Evolutionary conservation across 192 early-diverging fungal genomes (phyloP), one percentile per base, ranked within the genome.

Genomic region (Chytriomyces confervae): DNA sequence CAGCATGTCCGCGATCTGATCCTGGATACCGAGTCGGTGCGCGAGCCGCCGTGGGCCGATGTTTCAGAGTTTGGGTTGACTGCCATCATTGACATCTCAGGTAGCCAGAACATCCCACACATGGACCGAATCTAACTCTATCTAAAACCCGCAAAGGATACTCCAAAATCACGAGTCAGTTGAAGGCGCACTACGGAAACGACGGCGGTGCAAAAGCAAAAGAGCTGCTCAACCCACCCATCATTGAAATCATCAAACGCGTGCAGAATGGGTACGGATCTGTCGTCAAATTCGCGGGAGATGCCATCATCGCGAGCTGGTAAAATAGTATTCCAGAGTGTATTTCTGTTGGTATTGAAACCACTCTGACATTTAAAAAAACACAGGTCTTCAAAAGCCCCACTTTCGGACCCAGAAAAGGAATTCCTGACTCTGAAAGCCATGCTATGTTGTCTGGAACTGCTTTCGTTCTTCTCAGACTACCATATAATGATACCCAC

Each of bases 181-280:
- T 76, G 24, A 29, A 76, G 44, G 46, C 9, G 7, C 43, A 50
- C 18, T 76, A 76, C 66, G 74, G 74, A 66, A 66, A 76, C 46
- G 74, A 76, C 24, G 74, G 74, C 27, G 62, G 74, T 9, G 78
- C 70, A 44, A 73, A 73, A 73, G 50, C 75, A 6, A 64, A 69
- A 23, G 78, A 79, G 53, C 20, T 79, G 10, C 66, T 79, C 10
- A 79, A 79, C 46, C 78, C 78, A 11, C 78, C 78, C 10, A 74
- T 79, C 43, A 73, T 66, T 13, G 43, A 48, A 43, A 79, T 79
- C 70, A 79, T 79, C 44, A 66, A 66, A 4, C 49, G 62, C 1
- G 72, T 79, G 1, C 29, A 75, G 53, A n/a, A 53, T 16, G 27
- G 47, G 8, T 45, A 48, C 18, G 78, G 78, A 51, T 79, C 78